These are phyloP conservation scores for Besnoitia besnoiti DNA, from an alignment of 169 alveolate species.

Conservation along the genomic window DNA sequence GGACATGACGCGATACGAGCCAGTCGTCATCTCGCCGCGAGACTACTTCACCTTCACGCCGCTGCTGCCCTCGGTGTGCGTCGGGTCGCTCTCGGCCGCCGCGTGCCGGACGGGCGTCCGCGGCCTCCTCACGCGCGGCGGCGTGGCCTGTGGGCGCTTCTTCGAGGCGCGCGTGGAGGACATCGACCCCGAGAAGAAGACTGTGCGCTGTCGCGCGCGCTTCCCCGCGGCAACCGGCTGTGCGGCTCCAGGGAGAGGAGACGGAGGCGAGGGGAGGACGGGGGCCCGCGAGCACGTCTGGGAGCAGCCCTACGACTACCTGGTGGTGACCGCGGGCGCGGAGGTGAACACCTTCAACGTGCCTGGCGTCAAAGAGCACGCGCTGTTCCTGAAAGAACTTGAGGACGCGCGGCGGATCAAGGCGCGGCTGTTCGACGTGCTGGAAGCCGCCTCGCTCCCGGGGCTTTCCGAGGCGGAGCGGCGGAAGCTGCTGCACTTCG, in stretches of 20 bases:
- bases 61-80: constrained; percentile 58
- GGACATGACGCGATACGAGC: constrained; percentile 62
- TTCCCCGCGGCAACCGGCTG: neutral
- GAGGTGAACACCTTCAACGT: constrained; percentile 65
- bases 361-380: constrained; percentile 68
- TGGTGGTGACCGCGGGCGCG: constrained; percentile 71
- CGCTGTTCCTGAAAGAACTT: constrained; percentile 63
- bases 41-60: constrained; percentile 69
- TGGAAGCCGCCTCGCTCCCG: constrained; percentile 64
- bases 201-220: constrained; percentile 20
- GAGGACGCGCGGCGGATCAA: constrained; percentile 67
- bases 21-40: constrained; percentile 60
- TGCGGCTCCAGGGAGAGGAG: too few relatives aligned
- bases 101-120: constrained; percentile 56
- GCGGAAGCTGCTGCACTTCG: constrained; percentile 66
- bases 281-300: constrained; percentile 20
- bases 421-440: neutral
- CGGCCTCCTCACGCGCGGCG: constrained; percentile 34
- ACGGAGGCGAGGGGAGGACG: neutral
- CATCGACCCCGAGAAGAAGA: constrained; percentile 19
- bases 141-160: constrained; percentile 24
- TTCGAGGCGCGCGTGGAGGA: constrained; percentile 35
- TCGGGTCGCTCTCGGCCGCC: constrained; percentile 53
- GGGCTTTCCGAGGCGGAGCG: constrained; percentile 50
- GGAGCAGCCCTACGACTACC: constrained; percentile 63